Base-by-base conservation (phyloP, 1,284 basidiomycete species). In the Ceratobasidium sp. region DNA sequence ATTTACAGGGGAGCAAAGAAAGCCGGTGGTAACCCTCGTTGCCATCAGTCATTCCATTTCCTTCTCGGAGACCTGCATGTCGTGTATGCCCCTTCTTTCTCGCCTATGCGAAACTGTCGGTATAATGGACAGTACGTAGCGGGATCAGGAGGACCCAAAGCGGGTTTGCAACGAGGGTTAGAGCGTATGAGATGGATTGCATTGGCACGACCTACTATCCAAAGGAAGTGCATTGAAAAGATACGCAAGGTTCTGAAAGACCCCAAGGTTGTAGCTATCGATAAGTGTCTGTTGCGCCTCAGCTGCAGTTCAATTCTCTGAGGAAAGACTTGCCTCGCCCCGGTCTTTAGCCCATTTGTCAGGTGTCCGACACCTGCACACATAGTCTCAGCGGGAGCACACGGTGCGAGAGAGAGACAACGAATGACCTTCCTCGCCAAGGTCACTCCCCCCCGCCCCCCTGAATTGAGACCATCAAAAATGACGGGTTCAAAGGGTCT, bases 221-320 rank as follows among this genome's bases (percentile, higher is more conserved):
- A 29, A 88, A 87, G 87, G 85, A 13, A 95, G 94, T 44, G 97
- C 81, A 81, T 98, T 98, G 86, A 99, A 98, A 83, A 98, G 98
- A 37, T 96, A 82, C 79, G 90, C 83, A 5, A 99, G 84, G 82
- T 99, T 99, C 78, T 88, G 76, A 37, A 83, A 87, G 78, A 82
- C 90, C 86, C 97, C 97, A 6, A 98, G 85, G 82, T 99, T 93
- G 82, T 96, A 99, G 7, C 94, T 96, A 81, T 99, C 99, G 22
- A 95, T 87, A 81, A 98, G 99, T 0, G 85, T 86, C 91, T 93
- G 78, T 0, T 54, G 67, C 25, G 68, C 19, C 13, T 70, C 22
- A 70, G 68, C 40, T 34, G 11, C 19, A 19, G 34, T 19, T 8
- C 11, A 29, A 29, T 29, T 29, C 25, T 29, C 15, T 57, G 51